Base-by-base conservation (phyloP, 176 grass and related monocot genomes). In the Phoenix dactylifera region DNA sequence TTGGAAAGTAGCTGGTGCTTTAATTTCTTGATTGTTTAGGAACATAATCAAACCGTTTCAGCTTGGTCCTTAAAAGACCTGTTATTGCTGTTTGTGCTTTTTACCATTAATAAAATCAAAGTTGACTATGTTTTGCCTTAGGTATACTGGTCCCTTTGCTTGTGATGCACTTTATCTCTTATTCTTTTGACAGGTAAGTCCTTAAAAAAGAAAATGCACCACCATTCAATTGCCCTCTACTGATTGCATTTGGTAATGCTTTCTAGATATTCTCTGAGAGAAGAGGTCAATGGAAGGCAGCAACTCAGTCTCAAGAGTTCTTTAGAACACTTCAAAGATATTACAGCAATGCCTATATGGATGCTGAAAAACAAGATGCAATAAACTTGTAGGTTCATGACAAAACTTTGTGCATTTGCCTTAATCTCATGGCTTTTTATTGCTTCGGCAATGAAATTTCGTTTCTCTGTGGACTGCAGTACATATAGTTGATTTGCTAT, bases 261-360 rank as follows among this genome's bases (percentile, higher is more conserved):
- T 60, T 75, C 29, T 81, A 95, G 92, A 90, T 96, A 82, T 96
- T 96, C 76, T 90, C 92, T 73, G 86, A 85, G 63, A 86, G 77
- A 66, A 90, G 83, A 79, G 87, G 87, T 29, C 83, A 87, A n/a
- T 81, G 78, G 59, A 90, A 87, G 81, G 65, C 83, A 70, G 70
- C 84, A 58, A 90, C 85, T 51, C 86, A 75, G 60, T 85, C 82
- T 54, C 87, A 90, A 69, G 86, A 90, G 75, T 88, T 96, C 50
- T 85, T 90, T 63, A 84, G 92, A 66, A 85, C 86, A 64, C 73
- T 96, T 72, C 86, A 96, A 71, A 74, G 91, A 69, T 86, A 96
- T 70, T 96, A 90, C 70, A 96, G 80, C 72, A 96, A 96, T 59
- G 79, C 91, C 22, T 96, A 79, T 61, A 85, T 87, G 68, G 91